phyloP scores from a whole-genome alignment of 1,284 basidiomycete species.

The Cutaneotrichosporon spelunceum region DNA sequence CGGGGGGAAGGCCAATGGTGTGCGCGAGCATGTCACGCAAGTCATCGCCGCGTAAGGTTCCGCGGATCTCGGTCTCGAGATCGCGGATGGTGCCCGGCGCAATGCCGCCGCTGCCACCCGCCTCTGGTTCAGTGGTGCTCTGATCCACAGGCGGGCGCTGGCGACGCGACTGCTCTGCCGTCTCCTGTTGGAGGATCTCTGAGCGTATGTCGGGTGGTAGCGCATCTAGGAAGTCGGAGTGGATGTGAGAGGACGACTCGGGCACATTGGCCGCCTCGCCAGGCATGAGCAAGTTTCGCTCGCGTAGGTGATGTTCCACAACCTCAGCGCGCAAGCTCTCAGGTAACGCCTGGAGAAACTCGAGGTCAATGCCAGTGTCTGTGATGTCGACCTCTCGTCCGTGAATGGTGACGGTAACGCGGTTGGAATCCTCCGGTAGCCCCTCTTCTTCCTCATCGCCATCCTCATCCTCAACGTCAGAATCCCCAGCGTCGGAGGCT shows the following conservation, averaged over 20 bases:
- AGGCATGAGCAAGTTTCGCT: constrained; percentile 54
- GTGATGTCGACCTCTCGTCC: constrained; percentile 97
- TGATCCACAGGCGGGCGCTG: constrained; percentile 52
- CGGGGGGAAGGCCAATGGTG: constrained; percentile 6
- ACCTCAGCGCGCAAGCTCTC: constrained; percentile 99
- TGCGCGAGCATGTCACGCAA: constrained; percentile 14
- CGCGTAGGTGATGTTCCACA: constrained; percentile 92
- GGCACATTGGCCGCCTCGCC: constrained; percentile 66
- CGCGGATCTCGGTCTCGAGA: constrained; percentile 11
- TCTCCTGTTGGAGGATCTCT: constrained; percentile 94
- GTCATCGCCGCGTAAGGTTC: constrained; percentile 8
- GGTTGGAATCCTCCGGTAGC: constrained; percentile 23
- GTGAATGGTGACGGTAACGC: constrained; percentile 82
- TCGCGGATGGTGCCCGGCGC: not conserved
- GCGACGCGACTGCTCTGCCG: constrained; percentile 70
- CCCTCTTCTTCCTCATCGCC: constrained; percentile 14
- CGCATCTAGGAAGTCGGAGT: constrained; percentile 91
- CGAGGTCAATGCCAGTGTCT: constrained; percentile 96
- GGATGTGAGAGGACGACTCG: constrained; percentile 75
- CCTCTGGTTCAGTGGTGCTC: constrained; percentile 29
- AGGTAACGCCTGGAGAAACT: constrained; percentile 93
- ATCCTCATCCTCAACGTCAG: constrained; percentile 14
- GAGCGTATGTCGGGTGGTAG: constrained; percentile 93
- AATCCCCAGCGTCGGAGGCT: constrained; percentile 37
- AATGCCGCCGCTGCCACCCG: not conserved